These are phyloP conservation scores for Sarocladium kiliense DNA, from an alignment of 2,329 filamentous ascomycete genomes.

Conservation along the genomic window DNA sequence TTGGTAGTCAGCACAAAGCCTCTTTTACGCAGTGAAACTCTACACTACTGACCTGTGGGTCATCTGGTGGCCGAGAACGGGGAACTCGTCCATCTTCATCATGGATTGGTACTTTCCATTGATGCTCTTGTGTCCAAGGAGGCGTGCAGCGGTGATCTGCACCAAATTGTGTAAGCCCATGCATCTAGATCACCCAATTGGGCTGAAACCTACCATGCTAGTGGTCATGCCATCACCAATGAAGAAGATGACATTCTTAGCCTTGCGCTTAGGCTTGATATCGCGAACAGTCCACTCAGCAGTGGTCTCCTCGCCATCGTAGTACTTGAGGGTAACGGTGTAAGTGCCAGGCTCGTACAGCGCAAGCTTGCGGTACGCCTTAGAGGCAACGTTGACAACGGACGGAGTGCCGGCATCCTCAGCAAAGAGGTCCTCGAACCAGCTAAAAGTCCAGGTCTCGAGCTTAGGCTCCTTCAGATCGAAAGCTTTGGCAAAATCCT, in stretches of 20 bases:
- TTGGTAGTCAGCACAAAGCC: neutral
- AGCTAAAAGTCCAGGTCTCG: conserved; percentile 79
- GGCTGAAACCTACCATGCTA: conserved; percentile 49
- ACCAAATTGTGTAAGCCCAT: neutral
- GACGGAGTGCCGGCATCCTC: conserved; percentile 64
- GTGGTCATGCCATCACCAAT: conserved; percentile 73
- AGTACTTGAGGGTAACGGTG: conserved; percentile 70
- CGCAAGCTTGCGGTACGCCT: conserved; percentile 70
- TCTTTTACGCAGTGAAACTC: neutral
- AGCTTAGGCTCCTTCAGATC: conserved; percentile 63
- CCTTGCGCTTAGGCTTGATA: conserved; percentile 62
- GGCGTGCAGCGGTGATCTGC: conserved; percentile 67
- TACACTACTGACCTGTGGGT: conserved; percentile 46
- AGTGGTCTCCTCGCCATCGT: conserved; percentile 63
- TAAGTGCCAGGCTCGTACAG: conserved; percentile 78
- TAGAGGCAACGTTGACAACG: conserved; percentile 74
- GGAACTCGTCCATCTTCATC: conserved; percentile 77
- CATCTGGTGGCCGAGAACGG: conserved; percentile 83
- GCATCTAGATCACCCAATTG: neutral
- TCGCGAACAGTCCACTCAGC: conserved; percentile 76
- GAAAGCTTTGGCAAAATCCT: conserved; percentile 63
- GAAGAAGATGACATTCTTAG: conserved; percentile 83
- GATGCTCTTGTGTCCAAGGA: conserved; percentile 76
- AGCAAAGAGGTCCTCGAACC: conserved; percentile 81
- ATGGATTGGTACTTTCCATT: conserved; percentile 78